Conservation (phyloP, 2,329 filamentous ascomycete species). For the Beauveria medogensis region DNA sequence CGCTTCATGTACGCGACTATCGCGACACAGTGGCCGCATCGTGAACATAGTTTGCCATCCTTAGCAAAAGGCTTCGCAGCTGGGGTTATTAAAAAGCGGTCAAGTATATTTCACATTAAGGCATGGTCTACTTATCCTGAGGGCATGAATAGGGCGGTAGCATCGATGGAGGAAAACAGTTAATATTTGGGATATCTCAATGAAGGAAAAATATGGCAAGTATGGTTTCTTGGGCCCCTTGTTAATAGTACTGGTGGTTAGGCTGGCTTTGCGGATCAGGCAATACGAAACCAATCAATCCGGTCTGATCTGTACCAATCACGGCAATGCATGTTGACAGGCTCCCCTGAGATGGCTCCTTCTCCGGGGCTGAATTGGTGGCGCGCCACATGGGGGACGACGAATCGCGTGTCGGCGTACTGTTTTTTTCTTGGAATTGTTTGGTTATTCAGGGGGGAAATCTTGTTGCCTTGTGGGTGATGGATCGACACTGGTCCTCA, state of each 20-base stretch:
- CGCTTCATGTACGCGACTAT: too few species aligned
- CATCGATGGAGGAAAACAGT: not conserved
- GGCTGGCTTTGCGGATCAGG: not conserved
- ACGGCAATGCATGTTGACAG: not conserved
- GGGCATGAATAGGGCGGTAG: not conserved
- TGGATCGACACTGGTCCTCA: too few species aligned
- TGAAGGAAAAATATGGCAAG: not conserved
- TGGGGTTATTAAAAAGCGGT: too few species aligned
- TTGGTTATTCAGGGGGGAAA: not conserved
- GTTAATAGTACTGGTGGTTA: not conserved
- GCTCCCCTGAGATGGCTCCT: slow-evolving; percentile 1
- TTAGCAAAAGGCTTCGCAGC: too few species aligned
- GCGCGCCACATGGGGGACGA: not conserved
- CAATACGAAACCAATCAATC: not conserved
- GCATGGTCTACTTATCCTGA: too few species aligned
- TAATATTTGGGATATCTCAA: not conserved
- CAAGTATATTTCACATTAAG: too few species aligned
- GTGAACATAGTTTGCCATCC: too few species aligned
- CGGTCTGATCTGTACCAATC: not conserved
- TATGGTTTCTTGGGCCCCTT: not conserved
- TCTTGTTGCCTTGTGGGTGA: too few species aligned
- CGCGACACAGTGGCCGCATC: too few species aligned
- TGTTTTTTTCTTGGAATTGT: not conserved
- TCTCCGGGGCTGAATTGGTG: not conserved
- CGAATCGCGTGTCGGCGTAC: not conserved